Percentiles rank a stretch among this genome's conserved stretches.
These are phyloP conservation scores for Agaricales sp. DNA, from an alignment of 1,284 basidiomycete species.

Conservation along the genomic window DNA sequence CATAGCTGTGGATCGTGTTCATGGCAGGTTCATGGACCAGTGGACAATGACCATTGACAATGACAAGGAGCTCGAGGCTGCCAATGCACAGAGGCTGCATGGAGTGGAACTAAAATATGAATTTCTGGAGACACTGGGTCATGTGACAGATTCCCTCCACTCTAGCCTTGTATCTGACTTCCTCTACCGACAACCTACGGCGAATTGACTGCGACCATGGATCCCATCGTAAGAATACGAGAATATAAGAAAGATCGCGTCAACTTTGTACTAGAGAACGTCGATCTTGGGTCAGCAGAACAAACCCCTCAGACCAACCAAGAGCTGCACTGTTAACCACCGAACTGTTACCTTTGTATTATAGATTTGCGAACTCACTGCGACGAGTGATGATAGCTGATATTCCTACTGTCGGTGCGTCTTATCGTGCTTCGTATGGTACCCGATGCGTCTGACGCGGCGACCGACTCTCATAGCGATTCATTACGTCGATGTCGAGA, in stretches of 20 bases:
- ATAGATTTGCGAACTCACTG: conserved; percentile 80
- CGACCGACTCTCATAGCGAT: conserved; percentile 62
- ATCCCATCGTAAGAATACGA: conserved; percentile 67
- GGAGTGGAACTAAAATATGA: too few species aligned
- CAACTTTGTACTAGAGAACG: conserved; percentile 87
- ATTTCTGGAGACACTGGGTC: too few species aligned
- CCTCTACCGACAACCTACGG: too few species aligned
- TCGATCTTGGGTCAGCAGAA: conserved; percentile 71
- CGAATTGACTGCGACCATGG: too few species aligned
- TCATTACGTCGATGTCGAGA: conserved; percentile 90
- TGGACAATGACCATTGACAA: too few species aligned
- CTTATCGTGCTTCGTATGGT: conserved; percentile 3
- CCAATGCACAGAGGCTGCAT: too few species aligned
- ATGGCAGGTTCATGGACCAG: too few species aligned
- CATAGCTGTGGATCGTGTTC: too few species aligned
- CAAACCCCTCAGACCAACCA: conserved; percentile 12
- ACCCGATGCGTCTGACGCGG: conserved; percentile 5
- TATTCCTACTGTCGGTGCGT: conserved; percentile 84
- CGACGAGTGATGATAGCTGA: conserved; percentile 92
- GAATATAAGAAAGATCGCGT: conserved; percentile 73
- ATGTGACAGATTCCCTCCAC: too few species aligned
- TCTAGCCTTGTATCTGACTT: too few species aligned
- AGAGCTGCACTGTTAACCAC: conserved; percentile 6
- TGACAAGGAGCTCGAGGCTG: too few species aligned
- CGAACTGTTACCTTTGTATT: conserved; percentile 10